Evolutionary conservation across 75 land plant species (phyloP).

Genomic region (Chamaecyparis obtusa): DNA sequence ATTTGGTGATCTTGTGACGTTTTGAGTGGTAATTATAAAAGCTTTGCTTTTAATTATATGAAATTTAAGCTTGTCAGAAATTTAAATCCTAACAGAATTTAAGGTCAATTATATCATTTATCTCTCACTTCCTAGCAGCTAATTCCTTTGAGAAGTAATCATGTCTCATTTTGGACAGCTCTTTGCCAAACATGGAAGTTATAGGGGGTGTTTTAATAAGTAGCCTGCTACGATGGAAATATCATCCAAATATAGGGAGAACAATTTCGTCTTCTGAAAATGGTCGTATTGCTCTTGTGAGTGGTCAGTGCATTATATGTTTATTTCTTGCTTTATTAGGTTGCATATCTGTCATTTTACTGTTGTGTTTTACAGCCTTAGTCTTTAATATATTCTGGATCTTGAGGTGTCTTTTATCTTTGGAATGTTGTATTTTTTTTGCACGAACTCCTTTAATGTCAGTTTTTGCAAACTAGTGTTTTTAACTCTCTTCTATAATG

Average conservation of each 20-base stretch:
- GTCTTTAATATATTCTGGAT: background rate
- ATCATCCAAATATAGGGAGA: conserved; percentile 49
- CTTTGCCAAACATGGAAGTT: conserved; percentile 48
- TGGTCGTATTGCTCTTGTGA: conserved; percentile 49
- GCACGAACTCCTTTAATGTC: background rate
- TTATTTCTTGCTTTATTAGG: background rate
- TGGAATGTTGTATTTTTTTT: background rate
- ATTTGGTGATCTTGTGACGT: background rate
- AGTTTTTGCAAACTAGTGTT: background rate
- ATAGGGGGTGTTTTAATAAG: conserved; percentile 38
- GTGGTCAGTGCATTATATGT: background rate
- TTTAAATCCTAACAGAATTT: background rate
- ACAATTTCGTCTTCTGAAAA: conserved; percentile 37
- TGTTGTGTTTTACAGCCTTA: background rate
- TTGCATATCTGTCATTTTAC: background rate
- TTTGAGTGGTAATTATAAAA: background rate
- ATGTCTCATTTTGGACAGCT: conserved; percentile 28
- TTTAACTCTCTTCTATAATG: background rate
- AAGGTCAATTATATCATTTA: background rate
- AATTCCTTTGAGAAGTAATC: background rate
- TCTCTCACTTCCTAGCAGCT: background rate
- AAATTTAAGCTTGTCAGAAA: background rate
- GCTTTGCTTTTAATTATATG: background rate
- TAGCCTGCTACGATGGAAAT: conserved; percentile 54
- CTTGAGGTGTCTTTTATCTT: background rate